These are phyloP conservation scores for Fusarium globosum DNA, from an alignment of 2,329 filamentous ascomycete species.

Conservation along the genomic window DNA sequence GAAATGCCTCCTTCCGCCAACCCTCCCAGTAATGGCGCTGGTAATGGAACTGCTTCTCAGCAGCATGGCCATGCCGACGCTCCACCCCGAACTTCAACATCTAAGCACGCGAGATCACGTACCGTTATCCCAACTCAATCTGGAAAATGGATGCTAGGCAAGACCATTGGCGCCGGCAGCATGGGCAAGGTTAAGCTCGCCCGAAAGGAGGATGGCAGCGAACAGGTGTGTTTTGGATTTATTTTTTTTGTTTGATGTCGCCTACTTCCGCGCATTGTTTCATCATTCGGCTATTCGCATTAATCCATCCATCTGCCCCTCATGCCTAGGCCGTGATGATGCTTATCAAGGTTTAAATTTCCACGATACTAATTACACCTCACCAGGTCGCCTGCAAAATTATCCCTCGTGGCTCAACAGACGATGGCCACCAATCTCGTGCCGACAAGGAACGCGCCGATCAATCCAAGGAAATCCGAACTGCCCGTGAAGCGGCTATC, in stretches of 20 bases:
- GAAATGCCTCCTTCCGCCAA: conserved; percentile 64
- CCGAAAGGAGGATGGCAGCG: conserved; percentile 86
- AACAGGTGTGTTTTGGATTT: conserved; percentile 73
- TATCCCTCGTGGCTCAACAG: conserved; percentile 87
- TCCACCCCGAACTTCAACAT: conserved; percentile 51
- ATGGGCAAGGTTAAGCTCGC: conserved; percentile 99
- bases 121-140: conserved; percentile 92
- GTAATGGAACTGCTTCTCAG: conserved; percentile 62
- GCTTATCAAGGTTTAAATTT: conserved; percentile 5
- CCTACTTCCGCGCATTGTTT: background rate
- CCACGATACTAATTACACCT: conserved; percentile 25
- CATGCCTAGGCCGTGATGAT: conserved; percentile 10
- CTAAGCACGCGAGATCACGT: conserved; percentile 67
- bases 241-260: background rate
- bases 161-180: conserved; percentile 96
- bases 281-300: conserved; percentile 8
- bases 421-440: conserved; percentile 79
- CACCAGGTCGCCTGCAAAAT: conserved; percentile 91
- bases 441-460: conserved; percentile 89
- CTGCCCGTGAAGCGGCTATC: conserved; percentile 94
- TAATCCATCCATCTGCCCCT: conserved; percentile 15
- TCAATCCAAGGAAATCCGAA: conserved; percentile 95
- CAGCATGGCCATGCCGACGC: conserved; percentile 53
- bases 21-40: conserved; percentile 64
- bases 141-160: conserved; percentile 93